A percentile compares a stretch with the other conserved stretches of the same genome.
phyloP scores from a whole-genome alignment of 257 asterid species.

The Solanum pennellii region DNA sequence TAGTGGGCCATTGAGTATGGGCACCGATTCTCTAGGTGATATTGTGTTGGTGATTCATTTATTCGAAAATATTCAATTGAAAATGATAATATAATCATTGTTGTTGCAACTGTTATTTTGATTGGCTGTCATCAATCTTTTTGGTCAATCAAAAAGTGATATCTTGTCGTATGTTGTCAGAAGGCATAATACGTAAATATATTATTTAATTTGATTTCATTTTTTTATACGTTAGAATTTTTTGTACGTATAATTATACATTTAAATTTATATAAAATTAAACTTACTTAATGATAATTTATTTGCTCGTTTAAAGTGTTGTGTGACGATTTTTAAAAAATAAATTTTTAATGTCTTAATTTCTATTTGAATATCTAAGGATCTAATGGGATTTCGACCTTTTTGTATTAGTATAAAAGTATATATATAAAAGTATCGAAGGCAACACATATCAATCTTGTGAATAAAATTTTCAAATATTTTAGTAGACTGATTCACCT shows the following conservation, averaged over 20 bases:
- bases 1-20: background rate
- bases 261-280: no score
- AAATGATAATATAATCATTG: background rate
- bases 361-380: no score
- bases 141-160: background rate
- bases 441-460: background rate
- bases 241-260: fast-evolving
- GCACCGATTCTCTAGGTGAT: background rate
- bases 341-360: no score
- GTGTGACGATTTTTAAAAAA: background rate
- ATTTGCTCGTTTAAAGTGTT: background rate
- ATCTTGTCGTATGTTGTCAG: background rate
- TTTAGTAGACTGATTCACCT: no score
- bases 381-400: no score
- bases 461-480: background rate
- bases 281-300: no score
- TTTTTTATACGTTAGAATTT: no score
- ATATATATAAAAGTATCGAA: no score
- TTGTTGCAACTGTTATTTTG: background rate
- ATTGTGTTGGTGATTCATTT: background rate
- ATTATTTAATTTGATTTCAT: no score
- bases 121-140: background rate
- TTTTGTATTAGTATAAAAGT: no score
- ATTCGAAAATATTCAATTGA: background rate
- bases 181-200: no score